Base-by-base conservation (phyloP, 306 rosid species). In the Gillenia trifoliata region DNA sequence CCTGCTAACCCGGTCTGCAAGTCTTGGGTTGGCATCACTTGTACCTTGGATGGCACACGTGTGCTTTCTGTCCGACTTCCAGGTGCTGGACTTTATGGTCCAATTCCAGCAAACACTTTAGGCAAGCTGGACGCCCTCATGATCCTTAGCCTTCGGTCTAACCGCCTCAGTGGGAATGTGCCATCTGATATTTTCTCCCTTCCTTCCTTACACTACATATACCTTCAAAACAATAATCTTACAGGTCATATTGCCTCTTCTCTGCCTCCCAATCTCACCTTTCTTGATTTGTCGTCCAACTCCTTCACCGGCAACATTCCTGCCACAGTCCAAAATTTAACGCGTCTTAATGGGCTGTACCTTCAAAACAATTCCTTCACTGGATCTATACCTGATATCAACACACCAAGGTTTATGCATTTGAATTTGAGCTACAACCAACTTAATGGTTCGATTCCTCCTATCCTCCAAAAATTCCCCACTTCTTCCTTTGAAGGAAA, bases 241-340 rank as follows among this genome's bases (percentile, higher is more conserved):
- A 84, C 93, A 2, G 97, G 98, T 65, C 50, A 70, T 4, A 81
- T 93, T 49, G 89, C 97, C 31, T 43, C 84, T 31, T 86, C 78
- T 45, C 56, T 93, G 22, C 78, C 91, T 52, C 86, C 84, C 11
- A 56, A 12, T 6, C 92, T 93, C 83, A 54, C 68, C 28, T 49
- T 85, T 62, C 93, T 93, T 61, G 97, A 93, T 83, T 76, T 93
- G 71, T 91, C 98, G n/a, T 69, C 77, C 78, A 93, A 93, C 88
- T 83, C 81, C 52, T 82, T 93, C 73, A 89, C 85, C 0, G 97
- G 98, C 40, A 34, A 77, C 59, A 89, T 93, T 78, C 93, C 98
- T 47, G 20, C 71, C 17, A 25, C 68, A 23, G 33, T 90, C 72
- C 86, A 74, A 64, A 90, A 82, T 75, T 79, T 88, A 77, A 79